phyloP scores from a whole-genome alignment of 805 yeast species.

The Wickerhamomyces queroliae region DNA sequence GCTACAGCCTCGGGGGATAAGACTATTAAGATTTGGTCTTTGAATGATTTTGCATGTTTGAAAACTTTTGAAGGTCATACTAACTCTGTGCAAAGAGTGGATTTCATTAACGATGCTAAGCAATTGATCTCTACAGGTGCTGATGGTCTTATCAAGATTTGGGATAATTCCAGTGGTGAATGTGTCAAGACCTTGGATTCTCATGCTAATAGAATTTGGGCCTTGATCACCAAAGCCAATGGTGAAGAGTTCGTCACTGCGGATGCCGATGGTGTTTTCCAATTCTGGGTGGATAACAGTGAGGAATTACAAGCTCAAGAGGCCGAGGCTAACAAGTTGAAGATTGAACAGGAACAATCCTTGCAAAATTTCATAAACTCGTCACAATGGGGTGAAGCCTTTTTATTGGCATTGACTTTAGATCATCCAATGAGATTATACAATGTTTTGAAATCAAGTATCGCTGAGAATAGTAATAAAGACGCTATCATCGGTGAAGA shows the following conservation, averaged over 20 bases:
- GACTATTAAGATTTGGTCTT: slow-evolving; percentile 83
- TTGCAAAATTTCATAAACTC: slow-evolving; percentile 66
- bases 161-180: slow-evolving; percentile 80
- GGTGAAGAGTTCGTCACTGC: slow-evolving; percentile 75
- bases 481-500: slow-evolving; percentile 35
- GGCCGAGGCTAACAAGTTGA: slow-evolving; percentile 41
- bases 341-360: slow-evolving; percentile 85
- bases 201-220: slow-evolving; percentile 95
- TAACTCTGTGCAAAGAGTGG: slow-evolving; percentile 81
- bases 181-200: slow-evolving; percentile 82
- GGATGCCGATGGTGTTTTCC: slow-evolving; percentile 91
- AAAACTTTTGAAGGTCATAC: slow-evolving; percentile 93
- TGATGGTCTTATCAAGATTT: slow-evolving; percentile 87
- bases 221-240: slow-evolving; percentile 59
- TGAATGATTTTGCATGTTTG: slow-evolving; percentile 67
- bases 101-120: slow-evolving; percentile 58
- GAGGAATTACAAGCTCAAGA: slow-evolving; percentile 57
- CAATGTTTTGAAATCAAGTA: slow-evolving; percentile 62
- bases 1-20: slow-evolving; percentile 92
- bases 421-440: slow-evolving; percentile 89
- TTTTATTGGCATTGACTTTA: slow-evolving; percentile 74
- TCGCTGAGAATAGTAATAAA: slow-evolving; percentile 39
- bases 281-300: slow-evolving; percentile 85
- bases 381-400: slow-evolving; percentile 86
- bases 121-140: slow-evolving; percentile 80